A percentile compares a stretch with the other conserved stretches of the same genome.
These are phyloP conservation scores for Tricholoma sp. DNA, from an alignment of 768 basidiomycete genomes.

Conservation along the genomic window DNA sequence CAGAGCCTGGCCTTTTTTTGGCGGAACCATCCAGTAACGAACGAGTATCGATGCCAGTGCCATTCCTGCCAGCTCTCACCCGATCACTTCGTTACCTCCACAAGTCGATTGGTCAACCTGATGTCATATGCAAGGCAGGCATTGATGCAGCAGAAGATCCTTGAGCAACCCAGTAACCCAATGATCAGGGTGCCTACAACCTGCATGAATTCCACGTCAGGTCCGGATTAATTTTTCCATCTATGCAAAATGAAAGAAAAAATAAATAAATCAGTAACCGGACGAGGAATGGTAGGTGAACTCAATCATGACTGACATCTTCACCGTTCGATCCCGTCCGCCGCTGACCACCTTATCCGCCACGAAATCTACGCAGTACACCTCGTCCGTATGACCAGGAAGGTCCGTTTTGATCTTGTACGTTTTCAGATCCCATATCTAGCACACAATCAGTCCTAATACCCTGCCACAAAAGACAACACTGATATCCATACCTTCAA, in stretches of 20 bases:
- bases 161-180: too few species aligned
- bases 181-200: too few species aligned
- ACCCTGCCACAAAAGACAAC: neutral
- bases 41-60: too few species aligned
- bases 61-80: too few species aligned
- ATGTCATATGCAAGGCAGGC: too few species aligned
- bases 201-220: too few species aligned
- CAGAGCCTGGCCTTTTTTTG: too few species aligned
- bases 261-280: neutral
- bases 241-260: conserved; percentile 2
- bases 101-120: too few species aligned
- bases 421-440: conserved; percentile 97
- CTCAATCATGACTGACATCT: conserved; percentile 70
- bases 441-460: neutral
- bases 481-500: conserved; percentile 62
- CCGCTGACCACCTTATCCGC: conserved; percentile 99
- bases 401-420: conserved; percentile 94
- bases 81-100: too few species aligned
- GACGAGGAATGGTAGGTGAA: neutral
- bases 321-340: conserved; percentile 86
- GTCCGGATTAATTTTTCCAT: conserved; percentile 17
- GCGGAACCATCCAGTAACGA: too few species aligned
- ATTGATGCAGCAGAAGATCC: too few species aligned
- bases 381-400: conserved; percentile 95
- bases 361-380: conserved; percentile 98